These are phyloP conservation scores for Calamus simplicifolius DNA, from an alignment of 176 grass and related monocot genomes.

Conservation along the genomic window DNA sequence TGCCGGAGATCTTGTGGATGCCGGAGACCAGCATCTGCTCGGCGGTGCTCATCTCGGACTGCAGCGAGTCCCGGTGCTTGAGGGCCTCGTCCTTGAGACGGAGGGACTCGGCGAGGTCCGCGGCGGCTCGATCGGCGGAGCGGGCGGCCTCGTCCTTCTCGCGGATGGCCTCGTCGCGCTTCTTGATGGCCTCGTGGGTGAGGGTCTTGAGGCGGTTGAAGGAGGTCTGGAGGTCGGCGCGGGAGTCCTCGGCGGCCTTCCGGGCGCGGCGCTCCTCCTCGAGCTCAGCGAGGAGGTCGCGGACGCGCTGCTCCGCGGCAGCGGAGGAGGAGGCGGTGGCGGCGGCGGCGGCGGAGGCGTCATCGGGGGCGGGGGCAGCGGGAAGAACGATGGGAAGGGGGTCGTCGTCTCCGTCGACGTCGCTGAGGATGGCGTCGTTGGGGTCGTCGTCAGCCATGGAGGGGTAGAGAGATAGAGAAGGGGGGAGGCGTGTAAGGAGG, in stretches of 20 bases:
- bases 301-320: too few relatives aligned
- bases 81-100: conserved; percentile 15
- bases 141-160: conserved; percentile 19
- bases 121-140: conserved; percentile 8
- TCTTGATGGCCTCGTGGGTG: conserved; percentile 52
- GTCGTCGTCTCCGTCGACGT: too few relatives aligned
- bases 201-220: conserved; percentile 50
- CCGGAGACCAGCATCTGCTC: conserved; percentile 84
- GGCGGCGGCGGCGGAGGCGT: too few relatives aligned
- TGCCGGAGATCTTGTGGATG: conserved; percentile 73
- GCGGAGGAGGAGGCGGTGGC: too few relatives aligned
- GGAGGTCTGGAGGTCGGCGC: conserved; percentile 29
- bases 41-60: conserved; percentile 58
- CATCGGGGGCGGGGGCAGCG: conserved; percentile 5
- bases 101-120: conserved; percentile 4
- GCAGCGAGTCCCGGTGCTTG: conserved; percentile 26
- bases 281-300: too few relatives aligned
- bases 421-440: too few relatives aligned
- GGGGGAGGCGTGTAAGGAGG: too few relatives aligned
- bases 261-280: conserved; percentile 50
- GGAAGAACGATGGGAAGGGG: conserved; percentile 8
- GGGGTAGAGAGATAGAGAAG: too few relatives aligned
- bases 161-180: conserved; percentile 56
- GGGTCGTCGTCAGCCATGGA: too few relatives aligned
- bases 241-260: conserved; percentile 35